Base-by-base conservation (phyloP, 306 rosid species). In the Vigna mungo region DNA sequence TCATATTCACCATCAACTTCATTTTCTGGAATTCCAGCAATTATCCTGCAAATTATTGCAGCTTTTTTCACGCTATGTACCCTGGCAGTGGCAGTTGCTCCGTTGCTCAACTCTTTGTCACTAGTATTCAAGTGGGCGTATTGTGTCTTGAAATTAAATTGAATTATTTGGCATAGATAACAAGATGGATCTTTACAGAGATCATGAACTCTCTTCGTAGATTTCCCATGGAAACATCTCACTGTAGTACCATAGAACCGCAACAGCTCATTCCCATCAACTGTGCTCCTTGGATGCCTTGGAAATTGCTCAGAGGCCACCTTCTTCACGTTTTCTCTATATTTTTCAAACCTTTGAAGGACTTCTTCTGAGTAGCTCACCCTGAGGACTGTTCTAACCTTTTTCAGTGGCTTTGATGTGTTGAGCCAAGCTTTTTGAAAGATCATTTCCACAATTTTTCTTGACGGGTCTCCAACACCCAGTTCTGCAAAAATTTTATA, bases 371-470 rank as follows among this genome's bases (percentile, higher is more conserved):
- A 78, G 80, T 82, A 85, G 15, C 80, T 82, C 72, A 92, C 95
- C 49, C 82, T 92, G 20, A 85, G 76, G 11, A 92, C 82, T 68
- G 81, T 81, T 78, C 58, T 85, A 44, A 87, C 84, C 85, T 78
- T 87, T 64, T 80, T 85, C 54, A 47, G 68, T 64, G 86, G 85
- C 81, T 76, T 87, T 43, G 84, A 77, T 7, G 87, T 85, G 78
- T 88, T 83, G 76, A 36, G 41, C 34, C 90, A 83, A 32, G 94
- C 94, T 68, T 78, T 91, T 51, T 80, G 84, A 71, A 89, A 84
- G 18, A 89, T 91, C 85, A 86, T 84, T 89, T 90, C 97, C 16
- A 92, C 87, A 49, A 92, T 84, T 61, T 89, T 88, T 76, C 95
- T 86, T 68, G 97, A 85, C n/a, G 86, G 85, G 59, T 92, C 85